Conservation (phyloP, 768 basidiomycete genomes). For the Mrakia gelida region DNA sequence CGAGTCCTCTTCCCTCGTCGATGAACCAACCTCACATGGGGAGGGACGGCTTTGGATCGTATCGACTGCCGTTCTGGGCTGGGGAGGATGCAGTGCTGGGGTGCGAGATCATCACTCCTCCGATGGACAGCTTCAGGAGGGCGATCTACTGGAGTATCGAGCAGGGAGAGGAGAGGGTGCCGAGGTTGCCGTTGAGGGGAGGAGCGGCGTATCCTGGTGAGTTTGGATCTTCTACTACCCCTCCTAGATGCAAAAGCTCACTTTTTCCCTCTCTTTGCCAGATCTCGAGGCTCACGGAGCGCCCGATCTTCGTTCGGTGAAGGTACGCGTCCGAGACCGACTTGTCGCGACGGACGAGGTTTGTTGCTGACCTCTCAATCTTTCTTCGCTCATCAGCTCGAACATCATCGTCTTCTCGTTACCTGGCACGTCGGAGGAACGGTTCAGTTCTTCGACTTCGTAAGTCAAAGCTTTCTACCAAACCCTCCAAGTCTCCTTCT, state of each 20-base stretch:
- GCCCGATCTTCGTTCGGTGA: constrained; percentile 51
- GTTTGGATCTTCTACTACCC: constrained; percentile 17
- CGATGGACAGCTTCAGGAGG: constrained; percentile 50
- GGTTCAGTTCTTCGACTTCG: constrained; percentile 43
- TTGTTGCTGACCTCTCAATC: background rate
- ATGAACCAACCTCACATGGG: constrained; percentile 29
- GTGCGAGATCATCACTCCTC: constrained; percentile 42
- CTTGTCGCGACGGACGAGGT: background rate
- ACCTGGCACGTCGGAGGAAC: constrained; percentile 62
- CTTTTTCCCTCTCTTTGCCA: background rate
- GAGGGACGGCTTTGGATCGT: constrained; percentile 27
- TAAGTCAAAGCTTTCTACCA: background rate
- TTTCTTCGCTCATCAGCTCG: constrained; percentile 32
- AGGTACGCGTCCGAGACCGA: constrained; percentile 47
- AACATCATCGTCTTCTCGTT: constrained; percentile 61
- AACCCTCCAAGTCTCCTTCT: no score
- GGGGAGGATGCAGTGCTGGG: constrained; percentile 41
- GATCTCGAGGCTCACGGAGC: constrained; percentile 31
- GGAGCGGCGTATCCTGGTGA: constrained; percentile 40
- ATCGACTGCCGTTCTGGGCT: constrained; percentile 43
- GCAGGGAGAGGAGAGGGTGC: constrained; percentile 46
- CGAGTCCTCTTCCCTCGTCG: constrained; percentile 32
- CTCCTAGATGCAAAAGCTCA: no score
- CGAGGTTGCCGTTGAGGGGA: constrained; percentile 42
- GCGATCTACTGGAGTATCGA: constrained; percentile 49